Conservation (phyloP, 495 filamentous ascomycete genomes). For the Astrothelium macrocarpum region DNA sequence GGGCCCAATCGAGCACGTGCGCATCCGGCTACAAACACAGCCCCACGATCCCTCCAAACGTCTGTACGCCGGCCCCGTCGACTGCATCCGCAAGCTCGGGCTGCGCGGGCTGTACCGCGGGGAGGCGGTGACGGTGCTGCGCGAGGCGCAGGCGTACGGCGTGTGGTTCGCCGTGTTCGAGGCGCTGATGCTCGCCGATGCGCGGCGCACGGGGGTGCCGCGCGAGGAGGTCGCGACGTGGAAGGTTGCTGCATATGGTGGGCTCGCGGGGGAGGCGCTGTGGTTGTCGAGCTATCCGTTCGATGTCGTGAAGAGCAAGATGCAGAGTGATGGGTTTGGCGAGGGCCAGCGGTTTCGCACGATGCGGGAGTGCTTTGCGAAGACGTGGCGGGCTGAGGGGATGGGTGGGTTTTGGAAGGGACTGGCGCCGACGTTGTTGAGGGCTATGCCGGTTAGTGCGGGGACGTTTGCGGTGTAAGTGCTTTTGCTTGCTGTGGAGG, state of each 20-base stretch:
- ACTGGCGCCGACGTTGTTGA: constrained; percentile 81
- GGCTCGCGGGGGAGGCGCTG: constrained; percentile 83
- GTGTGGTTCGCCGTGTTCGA: constrained; percentile 93
- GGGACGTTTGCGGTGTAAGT: constrained; percentile 71
- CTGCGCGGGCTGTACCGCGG: constrained; percentile 75
- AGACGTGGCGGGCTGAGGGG: constrained; percentile 72
- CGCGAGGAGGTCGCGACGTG: constrained; percentile 68
- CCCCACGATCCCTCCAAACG: constrained; percentile 63
- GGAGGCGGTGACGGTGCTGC: constrained; percentile 69
- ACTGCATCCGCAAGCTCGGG: constrained; percentile 80
- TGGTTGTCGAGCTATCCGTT: constrained; percentile 92
- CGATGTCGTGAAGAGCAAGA: constrained; percentile 97
- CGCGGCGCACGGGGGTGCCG: constrained; percentile 58
- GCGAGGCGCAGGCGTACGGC: constrained; percentile 92
- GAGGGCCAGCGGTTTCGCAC: constrained; percentile 54
- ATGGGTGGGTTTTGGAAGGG: constrained; percentile 90
- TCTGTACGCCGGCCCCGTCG: constrained; percentile 75
- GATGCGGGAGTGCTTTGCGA: constrained; percentile 83
- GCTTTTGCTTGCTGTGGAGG: no score
- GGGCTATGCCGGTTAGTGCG: constrained; percentile 95
- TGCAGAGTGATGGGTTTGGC: constrained; percentile 92
- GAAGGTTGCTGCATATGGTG: constrained; percentile 88
- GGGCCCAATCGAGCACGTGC: constrained; percentile 89
- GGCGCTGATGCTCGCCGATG: constrained; percentile 88
- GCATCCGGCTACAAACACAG: constrained; percentile 95